Conservation (phyloP, 2,329 filamentous ascomycete genomes). For the Trichoderma breve region DNA sequence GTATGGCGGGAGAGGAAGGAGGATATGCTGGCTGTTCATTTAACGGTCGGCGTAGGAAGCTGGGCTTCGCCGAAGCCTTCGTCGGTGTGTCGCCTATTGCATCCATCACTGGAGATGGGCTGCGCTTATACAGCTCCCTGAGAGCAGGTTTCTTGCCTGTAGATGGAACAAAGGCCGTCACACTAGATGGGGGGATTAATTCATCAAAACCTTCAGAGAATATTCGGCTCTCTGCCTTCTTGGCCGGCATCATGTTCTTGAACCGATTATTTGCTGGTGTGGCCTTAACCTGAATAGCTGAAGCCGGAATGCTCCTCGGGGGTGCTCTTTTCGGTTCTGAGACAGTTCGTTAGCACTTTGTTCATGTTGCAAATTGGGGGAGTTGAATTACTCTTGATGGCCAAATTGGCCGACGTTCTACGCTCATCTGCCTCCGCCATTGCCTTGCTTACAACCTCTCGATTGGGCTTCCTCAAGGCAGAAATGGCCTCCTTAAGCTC, state of each 20-base stretch:
- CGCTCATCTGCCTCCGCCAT: slow-evolving; percentile 66
- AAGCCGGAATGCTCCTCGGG: slow-evolving; percentile 38
- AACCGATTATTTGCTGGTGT: slow-evolving; percentile 57
- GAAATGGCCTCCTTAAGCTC: slow-evolving; percentile 73
- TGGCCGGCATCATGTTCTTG: slow-evolving; percentile 46
- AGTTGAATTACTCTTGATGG: slow-evolving; percentile 48
- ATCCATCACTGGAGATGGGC: slow-evolving; percentile 32
- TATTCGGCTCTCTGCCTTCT: slow-evolving; percentile 27
- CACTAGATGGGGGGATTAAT: slow-evolving; percentile 38
- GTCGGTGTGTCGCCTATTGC: slow-evolving; percentile 34
- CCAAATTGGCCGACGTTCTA: slow-evolving; percentile 48
- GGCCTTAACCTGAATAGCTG: slow-evolving; percentile 47
- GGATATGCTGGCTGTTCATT: slow-evolving; percentile 32
- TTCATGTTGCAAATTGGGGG: background rate
- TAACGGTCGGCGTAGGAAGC: slow-evolving; percentile 32
- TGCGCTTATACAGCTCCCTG: slow-evolving; percentile 31
- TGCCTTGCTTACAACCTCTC: slow-evolving; percentile 64
- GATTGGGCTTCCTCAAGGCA: slow-evolving; percentile 72
- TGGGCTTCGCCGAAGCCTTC: slow-evolving; percentile 26
- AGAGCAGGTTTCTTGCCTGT: slow-evolving; percentile 38
- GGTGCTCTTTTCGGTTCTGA: slow-evolving; percentile 26
- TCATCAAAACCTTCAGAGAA: slow-evolving; percentile 30
- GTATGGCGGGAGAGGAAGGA: slow-evolving; percentile 38
- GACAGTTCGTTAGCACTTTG: background rate
- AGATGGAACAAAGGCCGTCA: slow-evolving; percentile 40